Conservation (phyloP, 371 early-diverging fungal genomes). For the Mortierella sp. region DNA sequence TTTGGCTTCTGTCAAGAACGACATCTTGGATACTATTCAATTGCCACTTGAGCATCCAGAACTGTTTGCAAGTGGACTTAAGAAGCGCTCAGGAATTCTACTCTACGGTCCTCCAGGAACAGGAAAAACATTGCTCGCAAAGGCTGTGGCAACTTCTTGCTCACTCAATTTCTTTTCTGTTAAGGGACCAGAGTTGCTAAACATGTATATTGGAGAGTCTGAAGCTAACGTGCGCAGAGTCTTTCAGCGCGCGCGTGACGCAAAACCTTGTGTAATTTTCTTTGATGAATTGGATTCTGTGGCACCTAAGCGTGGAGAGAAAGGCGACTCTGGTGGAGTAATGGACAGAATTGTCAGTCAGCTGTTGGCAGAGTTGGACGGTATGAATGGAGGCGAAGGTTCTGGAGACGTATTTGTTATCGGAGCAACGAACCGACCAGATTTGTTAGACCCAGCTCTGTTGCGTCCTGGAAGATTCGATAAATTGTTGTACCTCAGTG, state of each 20-base stretch:
- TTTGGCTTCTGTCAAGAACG: conserved; percentile 95
- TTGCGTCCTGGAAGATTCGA: conserved; percentile 98
- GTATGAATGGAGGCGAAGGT: conserved; percentile 78
- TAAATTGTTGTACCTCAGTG: conserved; percentile 95
- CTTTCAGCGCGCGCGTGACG: conserved; percentile 98
- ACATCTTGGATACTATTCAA: conserved; percentile 98
- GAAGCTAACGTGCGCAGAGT: conserved; percentile 97
- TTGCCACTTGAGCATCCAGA: conserved; percentile 98
- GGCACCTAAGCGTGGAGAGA: conserved; percentile 96
- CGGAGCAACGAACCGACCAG: conserved; percentile 99
- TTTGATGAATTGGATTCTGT: conserved; percentile 99
- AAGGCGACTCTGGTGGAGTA: conserved; percentile 97
- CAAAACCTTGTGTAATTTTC: conserved; percentile 99
- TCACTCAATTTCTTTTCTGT: conserved; percentile 98
- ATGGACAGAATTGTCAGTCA: conserved; percentile 99
- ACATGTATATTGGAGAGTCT: conserved; percentile 97
- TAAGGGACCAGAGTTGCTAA: conserved; percentile 98
- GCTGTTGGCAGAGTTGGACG: conserved; percentile 95
- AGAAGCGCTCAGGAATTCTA: conserved; percentile 96
- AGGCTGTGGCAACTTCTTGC: conserved; percentile 98
- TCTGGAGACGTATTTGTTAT: conserved; percentile 98
- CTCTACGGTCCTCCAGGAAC: conserved; percentile 99
- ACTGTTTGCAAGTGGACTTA: conserved; percentile 96
- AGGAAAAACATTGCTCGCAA: conserved; percentile 99
- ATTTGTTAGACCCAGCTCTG: conserved; percentile 97